phyloP scores from a whole-genome alignment of 1,284 basidiomycete genomes.

The Puccinia horiana region DNA sequence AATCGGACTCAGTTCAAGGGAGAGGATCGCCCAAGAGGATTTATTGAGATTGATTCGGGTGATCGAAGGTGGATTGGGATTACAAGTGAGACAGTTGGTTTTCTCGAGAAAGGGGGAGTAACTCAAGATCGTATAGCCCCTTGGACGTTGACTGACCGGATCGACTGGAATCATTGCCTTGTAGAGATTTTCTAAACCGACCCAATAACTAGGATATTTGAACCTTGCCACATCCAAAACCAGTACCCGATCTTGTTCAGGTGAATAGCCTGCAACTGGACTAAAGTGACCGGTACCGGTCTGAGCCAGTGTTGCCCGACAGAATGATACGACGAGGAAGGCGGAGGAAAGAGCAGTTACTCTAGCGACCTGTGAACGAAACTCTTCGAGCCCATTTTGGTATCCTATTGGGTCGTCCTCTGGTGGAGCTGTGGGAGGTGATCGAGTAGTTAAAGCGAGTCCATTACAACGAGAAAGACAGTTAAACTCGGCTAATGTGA shows the following conservation, averaged over 20 bases:
- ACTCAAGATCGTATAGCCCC: slow-evolving; percentile 53
- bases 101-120: slow-evolving; percentile 42
- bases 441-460: slow-evolving; percentile 23
- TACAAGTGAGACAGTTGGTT: slow-evolving; percentile 34
- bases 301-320: slow-evolving; percentile 53
- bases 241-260: slow-evolving; percentile 52
- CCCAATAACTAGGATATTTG: slow-evolving; percentile 53
- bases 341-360: slow-evolving; percentile 26
- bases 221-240: slow-evolving; percentile 55
- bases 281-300: slow-evolving; percentile 55
- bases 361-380: slow-evolving; percentile 51
- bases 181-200: slow-evolving; percentile 51
- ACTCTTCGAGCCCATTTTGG: slow-evolving; percentile 40
- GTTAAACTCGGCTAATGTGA: slow-evolving; percentile 55
- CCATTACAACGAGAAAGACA: slow-evolving; percentile 56
- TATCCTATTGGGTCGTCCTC: slow-evolving; percentile 22
- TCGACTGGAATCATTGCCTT: slow-evolving; percentile 54
- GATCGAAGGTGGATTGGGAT: slow-evolving; percentile 49
- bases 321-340: slow-evolving; percentile 53
- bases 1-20: not conserved
- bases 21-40: slow-evolving; percentile 40
- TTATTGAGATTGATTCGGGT: slow-evolving; percentile 54
- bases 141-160: slow-evolving; percentile 53
- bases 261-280: slow-evolving; percentile 53
- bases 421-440: not conserved